Percentiles rank a stretch among this genome's conserved stretches.
Conservation (phyloP, 345 rosid species). For the Eucalyptus victrix region DNA sequence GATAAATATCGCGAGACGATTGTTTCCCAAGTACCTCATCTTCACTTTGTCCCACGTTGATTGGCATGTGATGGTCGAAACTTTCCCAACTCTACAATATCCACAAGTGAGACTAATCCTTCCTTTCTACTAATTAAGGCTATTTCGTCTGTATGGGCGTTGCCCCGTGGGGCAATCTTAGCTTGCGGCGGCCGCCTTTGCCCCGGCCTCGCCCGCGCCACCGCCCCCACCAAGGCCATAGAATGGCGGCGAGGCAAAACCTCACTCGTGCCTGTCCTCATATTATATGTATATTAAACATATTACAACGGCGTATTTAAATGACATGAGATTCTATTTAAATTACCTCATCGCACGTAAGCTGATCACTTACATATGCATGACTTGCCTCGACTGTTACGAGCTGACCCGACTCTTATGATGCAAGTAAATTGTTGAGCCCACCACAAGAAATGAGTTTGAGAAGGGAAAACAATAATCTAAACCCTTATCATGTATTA, state of each 20-base stretch:
- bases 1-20: neutral
- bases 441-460: neutral
- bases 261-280: no score
- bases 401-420: fast-evolving
- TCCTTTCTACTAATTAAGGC: neutral
- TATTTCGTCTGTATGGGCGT: neutral
- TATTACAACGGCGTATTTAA: no score
- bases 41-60: neutral
- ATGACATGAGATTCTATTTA: neutral
- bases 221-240: no score
- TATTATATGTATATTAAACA: fast-evolving
- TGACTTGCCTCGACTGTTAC: fast-evolving
- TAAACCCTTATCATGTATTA: no score
- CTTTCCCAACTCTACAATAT: neutral
- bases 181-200: no score
- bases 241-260: no score
- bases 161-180: no score
- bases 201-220: no score
- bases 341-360: neutral
- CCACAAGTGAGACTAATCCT: neutral
- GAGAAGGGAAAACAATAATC: fast-evolving
- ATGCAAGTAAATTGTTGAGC: neutral
- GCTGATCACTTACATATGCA: fast-evolving
- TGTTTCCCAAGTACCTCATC: neutral
- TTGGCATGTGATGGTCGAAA: fast-evolving